Evolutionary conservation across 225 moss, liverwort and hornwort genomes (phyloP), one percentile per base, ranked within the genome.

Genomic region (Bryoerythrophyllum caledonicum): DNA sequence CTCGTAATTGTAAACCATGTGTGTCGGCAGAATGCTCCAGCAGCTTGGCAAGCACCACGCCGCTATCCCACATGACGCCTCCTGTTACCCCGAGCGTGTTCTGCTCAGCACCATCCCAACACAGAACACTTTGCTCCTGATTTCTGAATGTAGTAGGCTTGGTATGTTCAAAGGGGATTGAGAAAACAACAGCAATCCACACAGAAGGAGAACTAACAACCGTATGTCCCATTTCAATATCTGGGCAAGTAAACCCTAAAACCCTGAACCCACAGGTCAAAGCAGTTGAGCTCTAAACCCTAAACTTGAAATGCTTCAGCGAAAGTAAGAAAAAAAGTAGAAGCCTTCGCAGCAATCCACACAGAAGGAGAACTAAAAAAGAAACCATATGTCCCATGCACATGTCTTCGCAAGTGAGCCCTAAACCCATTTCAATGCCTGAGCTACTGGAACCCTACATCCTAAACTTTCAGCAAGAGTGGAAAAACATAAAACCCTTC

Each of bases 51-150:
- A 97, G 87, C 68, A 97, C 83, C 60, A 97, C 91, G 24, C 92
- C 96, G 72, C 94, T 94, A 80, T 97, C 94, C 96, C 96, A 97
- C 91, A 97, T 91, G 65, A 97, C 92, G 40, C 92, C 94, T 43
- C 96, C 96, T 10, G 96, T 97, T 56, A 94, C 91, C n/a, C 96
- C 96, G 5, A 90, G 88, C 44, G 79, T 82, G 81, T 86, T 83
- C 88, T 89, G 83, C 61, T 34, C 82, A 67, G 41, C 82, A 67
- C 40, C 70, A 73, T 76, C 73, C 73, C 75, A 32, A n/a, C n/a
- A n/a, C n/a, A n/a, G n/a, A n/a, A n/a, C n/a, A n/a, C n/a, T n/a
- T n/a, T n/a, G n/a, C n/a, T n/a, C n/a, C n/a, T n/a, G n/a, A n/a
- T n/a, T n/a, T n/a, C n/a, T n/a, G n/a, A n/a, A n/a, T n/a, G n/a